Base-by-base conservation (phyloP, 2,329 filamentous ascomycete species). In the Pezizomycotina sp. region DNA sequence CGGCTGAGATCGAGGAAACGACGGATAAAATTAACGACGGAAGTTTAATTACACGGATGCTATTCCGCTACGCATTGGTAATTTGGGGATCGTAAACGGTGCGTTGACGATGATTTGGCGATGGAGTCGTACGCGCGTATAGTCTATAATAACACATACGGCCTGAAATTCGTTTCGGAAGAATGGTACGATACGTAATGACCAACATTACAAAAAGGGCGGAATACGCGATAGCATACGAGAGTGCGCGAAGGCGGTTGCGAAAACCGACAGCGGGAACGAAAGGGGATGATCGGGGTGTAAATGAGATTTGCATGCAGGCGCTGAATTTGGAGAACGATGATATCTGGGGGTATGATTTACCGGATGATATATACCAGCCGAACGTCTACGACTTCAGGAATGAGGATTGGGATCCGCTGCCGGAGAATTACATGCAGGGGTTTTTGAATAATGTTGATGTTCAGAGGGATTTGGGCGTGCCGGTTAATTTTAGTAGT, bases 321-420 rank as follows among this genome's bases (percentile, higher is more conserved):
- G 65, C 66, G 2, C 56, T 61, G 32, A 53, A 52, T 2, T 59
- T 61, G 48, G 71, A 66, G 45, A 51, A 52, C 4, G 54, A 55
- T 7, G 53, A 59, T 3, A 55, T n/a, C n/a, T n/a, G n/a, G n/a
- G n/a, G n/a, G n/a, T n/a, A n/a, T n/a, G n/a, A n/a, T n/a, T n/a
- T n/a, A n/a, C n/a, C n/a, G n/a, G n/a, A n/a, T n/a, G n/a, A n/a
- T n/a, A n/a, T n/a, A n/a, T n/a, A n/a, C 1, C 61, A 60, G 6
- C 58, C 62, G 4, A 66, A 66, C 34, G 66, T 66, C 53, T 74
- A 70, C 51, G 69, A 75, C 42, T 62, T 74, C 20, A 63, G 64
- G 0, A 63, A 68, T 5, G 54, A 60, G 3, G 48, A 58, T 10
- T 60, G 59, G 0, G 66, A 69, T 36, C 63, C 66, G 1, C 70